Conservation (phyloP, 2,329 filamentous ascomycete genomes). For the Falciphora oryzae region DNA sequence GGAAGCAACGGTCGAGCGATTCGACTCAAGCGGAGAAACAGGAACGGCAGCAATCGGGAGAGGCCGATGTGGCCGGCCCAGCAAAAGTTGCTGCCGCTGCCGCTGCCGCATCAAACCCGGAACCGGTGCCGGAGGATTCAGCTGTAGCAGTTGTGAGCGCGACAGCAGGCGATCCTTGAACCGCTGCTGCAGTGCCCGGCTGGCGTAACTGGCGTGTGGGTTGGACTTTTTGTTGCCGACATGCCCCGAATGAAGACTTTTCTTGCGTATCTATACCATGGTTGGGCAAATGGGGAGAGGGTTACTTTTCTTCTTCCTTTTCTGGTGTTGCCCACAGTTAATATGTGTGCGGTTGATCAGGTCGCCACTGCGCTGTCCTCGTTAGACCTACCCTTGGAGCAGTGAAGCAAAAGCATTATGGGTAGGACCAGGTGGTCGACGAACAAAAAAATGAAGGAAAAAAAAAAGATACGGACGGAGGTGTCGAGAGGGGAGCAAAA, state of each 20-base stretch:
- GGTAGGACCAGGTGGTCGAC: neutral
- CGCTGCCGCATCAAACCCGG: neutral
- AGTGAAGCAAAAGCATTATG: neutral
- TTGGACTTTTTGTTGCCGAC: neutral
- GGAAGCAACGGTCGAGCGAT: neutral
- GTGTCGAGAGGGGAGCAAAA: neutral
- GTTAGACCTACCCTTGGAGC: neutral
- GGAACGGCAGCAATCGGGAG: neutral
- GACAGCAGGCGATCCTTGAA: neutral
- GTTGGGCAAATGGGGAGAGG: slow-evolving; percentile 2
- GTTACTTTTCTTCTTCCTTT: neutral
- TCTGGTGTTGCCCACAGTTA: neutral
- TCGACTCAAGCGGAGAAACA: neutral
- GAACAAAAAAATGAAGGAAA: slow-evolving; percentile 11
- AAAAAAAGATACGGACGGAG: neutral
- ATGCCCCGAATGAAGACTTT: slow-evolving; percentile 4
- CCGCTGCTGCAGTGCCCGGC: neutral
- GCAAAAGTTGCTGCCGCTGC: neutral
- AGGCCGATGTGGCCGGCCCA: neutral
- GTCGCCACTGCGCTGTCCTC: neutral
- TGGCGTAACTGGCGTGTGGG: neutral
- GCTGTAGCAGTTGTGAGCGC: too few species aligned
- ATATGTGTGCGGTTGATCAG: neutral
- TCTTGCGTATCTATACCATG: slow-evolving; percentile 1
- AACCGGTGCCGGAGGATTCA: neutral